phyloP scores from a whole-genome alignment of 1,284 basidiomycete species.

The Trichosporon coremiiforme region DNA sequence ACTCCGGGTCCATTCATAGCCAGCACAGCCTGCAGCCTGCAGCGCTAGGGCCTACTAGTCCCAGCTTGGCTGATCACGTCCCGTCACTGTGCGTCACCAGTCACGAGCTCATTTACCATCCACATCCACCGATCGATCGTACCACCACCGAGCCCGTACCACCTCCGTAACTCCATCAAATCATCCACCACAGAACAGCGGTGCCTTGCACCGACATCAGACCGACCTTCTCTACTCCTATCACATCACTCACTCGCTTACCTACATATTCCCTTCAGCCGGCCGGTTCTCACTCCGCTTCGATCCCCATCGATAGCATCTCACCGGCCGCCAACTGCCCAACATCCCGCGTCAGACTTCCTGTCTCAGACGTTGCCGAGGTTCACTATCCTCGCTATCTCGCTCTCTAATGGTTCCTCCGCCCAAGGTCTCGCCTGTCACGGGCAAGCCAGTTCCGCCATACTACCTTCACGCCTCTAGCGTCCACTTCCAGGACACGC shows the following conservation, averaged over 20 bases:
- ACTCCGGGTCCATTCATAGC: background rate
- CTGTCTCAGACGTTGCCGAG: background rate
- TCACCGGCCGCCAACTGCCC: background rate
- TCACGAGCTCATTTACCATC: background rate
- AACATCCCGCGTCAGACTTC: background rate
- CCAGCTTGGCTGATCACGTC: slow-evolving; percentile 4
- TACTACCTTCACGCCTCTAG: slow-evolving; percentile 66
- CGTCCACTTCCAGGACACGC: slow-evolving; percentile 78
- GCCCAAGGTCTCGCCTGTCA: slow-evolving; percentile 65
- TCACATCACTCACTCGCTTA: background rate
- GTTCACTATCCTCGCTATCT: background rate
- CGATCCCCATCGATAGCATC: background rate
- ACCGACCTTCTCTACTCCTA: background rate
- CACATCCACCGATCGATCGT: background rate
- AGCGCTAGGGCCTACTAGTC: background rate
- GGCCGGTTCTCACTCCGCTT: background rate
- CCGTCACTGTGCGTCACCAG: slow-evolving; percentile 9
- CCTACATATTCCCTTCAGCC: background rate
- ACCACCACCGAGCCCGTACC: slow-evolving; percentile 3
- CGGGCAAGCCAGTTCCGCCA: slow-evolving; percentile 61
- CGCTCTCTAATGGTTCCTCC: slow-evolving; percentile 44
- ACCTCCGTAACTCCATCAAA: slow-evolving; percentile 16
- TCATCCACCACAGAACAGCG: background rate
- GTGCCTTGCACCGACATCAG: too few relatives aligned
- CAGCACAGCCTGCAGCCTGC: background rate